A percentile compares a stretch with the other conserved stretches of the same genome.
Evolutionary conservation across 129 eudicot species (phyloP).

Genomic region (Tanacetum coccineum): DNA sequence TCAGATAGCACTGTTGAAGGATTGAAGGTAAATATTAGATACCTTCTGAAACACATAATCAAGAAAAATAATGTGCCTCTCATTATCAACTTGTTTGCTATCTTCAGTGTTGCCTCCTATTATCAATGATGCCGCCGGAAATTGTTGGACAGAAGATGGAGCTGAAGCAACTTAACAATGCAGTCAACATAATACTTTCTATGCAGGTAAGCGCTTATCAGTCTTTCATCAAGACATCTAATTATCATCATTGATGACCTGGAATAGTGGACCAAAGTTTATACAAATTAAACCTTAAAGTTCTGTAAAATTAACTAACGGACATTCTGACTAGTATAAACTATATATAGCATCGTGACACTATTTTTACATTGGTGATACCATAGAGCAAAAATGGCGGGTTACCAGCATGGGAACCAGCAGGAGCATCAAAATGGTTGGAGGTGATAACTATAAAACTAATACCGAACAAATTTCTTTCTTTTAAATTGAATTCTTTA

Average conservation of each 20-base stretch:
- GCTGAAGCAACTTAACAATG: slow-evolving; percentile 34
- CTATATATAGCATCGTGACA: neutral
- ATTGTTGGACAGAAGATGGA: slow-evolving; percentile 56
- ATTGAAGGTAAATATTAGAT: slow-evolving; percentile 39
- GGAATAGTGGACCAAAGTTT: too few relatives aligned
- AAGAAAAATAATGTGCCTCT: too few relatives aligned
- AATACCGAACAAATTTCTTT: neutral
- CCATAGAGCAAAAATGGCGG: slow-evolving; percentile 82
- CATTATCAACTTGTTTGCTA: neutral
- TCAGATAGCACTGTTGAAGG: slow-evolving; percentile 84
- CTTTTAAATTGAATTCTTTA: neutral
- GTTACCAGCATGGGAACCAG: slow-evolving; percentile 75
- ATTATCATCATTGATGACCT: neutral
- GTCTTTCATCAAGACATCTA: neutral
- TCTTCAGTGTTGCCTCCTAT: slow-evolving; percentile 60
- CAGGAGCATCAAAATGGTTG: slow-evolving; percentile 52
- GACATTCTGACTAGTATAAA: too few relatives aligned
- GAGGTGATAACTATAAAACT: slow-evolving; percentile 35
- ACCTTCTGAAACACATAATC: neutral
- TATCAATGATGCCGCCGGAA: slow-evolving; percentile 64
- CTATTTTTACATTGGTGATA: neutral
- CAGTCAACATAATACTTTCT: slow-evolving; percentile 60
- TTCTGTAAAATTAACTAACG: too few relatives aligned
- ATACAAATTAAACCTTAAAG: too few relatives aligned
- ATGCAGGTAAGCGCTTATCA: slow-evolving; percentile 45